Conservation (phyloP, 331 rosid genomes). For the Quercus lobata region DNA sequence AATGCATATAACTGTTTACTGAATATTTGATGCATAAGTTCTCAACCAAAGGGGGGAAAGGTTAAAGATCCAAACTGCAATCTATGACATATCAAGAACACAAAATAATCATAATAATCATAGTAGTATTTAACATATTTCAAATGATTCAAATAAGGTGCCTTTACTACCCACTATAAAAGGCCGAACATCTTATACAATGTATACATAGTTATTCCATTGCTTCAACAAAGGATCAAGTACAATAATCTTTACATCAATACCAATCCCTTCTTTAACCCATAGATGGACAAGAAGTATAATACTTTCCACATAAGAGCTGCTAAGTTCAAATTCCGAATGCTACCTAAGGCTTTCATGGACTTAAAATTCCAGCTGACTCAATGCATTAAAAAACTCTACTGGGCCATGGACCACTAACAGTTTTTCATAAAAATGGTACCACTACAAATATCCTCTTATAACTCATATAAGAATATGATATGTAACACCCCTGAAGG, state of each 20-base stretch:
- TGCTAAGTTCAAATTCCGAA: background rate
- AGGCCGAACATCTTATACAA: background rate
- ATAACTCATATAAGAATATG: too few relatives aligned
- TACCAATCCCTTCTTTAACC: background rate
- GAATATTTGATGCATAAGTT: too few relatives aligned
- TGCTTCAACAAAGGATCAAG: background rate
- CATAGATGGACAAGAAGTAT: background rate
- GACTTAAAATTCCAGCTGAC: background rate
- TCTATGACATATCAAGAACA: background rate
- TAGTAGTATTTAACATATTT: too few relatives aligned
- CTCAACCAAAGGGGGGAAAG: too few relatives aligned
- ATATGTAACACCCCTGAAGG: too few relatives aligned
- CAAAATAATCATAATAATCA: too few relatives aligned
- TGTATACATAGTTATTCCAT: background rate
- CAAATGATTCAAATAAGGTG: too few relatives aligned
- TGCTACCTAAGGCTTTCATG: background rate
- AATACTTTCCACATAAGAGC: background rate
- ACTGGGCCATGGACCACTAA: background rate
- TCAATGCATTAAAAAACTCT: background rate
- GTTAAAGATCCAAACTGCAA: background rate
- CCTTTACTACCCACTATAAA: background rate
- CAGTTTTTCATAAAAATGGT: background rate
- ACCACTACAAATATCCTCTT: background rate
- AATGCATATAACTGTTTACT: too few relatives aligned
- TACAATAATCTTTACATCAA: background rate